These are phyloP conservation scores for Dalbergia cochinchinensis DNA, from an alignment of 306 rosid genomes.

Conservation along the genomic window DNA sequence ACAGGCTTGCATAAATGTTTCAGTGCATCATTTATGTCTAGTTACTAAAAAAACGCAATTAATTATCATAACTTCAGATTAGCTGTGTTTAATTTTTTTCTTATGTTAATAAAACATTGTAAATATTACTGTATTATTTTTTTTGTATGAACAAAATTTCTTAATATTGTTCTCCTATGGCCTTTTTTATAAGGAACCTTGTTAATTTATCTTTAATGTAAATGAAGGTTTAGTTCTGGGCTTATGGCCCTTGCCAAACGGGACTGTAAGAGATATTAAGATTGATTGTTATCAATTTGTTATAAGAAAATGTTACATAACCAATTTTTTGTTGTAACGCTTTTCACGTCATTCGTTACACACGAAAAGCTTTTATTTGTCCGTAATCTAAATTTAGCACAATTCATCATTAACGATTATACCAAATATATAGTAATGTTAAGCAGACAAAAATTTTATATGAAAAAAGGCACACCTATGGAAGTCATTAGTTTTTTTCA, in stretches of 20 bases:
- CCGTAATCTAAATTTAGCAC: too few species aligned
- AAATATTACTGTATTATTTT: too few species aligned
- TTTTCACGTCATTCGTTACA: too few species aligned
- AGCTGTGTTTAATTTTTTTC: not conserved
- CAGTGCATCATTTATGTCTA: constrained; percentile 7
- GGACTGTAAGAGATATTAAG: not conserved
- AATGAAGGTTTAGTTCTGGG: not conserved
- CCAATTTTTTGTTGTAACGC: too few species aligned
- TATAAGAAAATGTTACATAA: not conserved
- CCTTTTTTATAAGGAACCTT: not conserved
- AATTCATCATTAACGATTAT: too few species aligned
- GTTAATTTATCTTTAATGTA: not conserved
- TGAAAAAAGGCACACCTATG: too few species aligned
- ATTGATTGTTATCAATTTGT: not conserved
- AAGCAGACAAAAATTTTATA: too few species aligned
- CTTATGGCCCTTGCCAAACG: not conserved
- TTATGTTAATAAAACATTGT: not conserved
- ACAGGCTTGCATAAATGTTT: constrained; percentile 1
- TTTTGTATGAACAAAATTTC: not conserved
- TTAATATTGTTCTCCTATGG: not conserved
- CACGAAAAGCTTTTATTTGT: too few species aligned
- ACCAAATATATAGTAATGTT: too few species aligned
- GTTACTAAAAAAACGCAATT: not conserved
- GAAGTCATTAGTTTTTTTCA: too few species aligned
- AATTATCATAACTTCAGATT: not conserved